phyloP scores from a whole-genome alignment of 2,329 filamentous ascomycete species.

The Podosphaera fusca region DNA sequence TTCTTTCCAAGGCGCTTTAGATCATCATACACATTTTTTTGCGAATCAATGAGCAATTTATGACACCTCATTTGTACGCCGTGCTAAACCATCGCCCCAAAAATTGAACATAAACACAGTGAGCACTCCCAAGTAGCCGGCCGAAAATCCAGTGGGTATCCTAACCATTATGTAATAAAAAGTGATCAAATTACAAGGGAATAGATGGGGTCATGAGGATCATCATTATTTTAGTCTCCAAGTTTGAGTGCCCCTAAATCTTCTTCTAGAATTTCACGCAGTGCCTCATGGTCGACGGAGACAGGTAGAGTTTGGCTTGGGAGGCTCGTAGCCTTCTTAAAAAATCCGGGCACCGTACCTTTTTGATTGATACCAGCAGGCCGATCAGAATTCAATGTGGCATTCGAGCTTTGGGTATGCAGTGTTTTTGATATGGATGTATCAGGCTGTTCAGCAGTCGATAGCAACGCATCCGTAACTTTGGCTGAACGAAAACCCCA shows the following conservation, averaged over 20 bases:
- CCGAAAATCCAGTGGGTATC: too few relatives aligned
- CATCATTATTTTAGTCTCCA: not conserved
- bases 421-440: slow-evolving; percentile 4
- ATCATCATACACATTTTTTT: too few relatives aligned
- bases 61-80: too few relatives aligned
- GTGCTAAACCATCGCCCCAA: too few relatives aligned
- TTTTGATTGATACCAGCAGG: slow-evolving; percentile 57
- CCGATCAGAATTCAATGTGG: slow-evolving; percentile 18
- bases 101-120: too few relatives aligned
- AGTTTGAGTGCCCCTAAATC: not conserved
- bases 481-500: slow-evolving; percentile 32
- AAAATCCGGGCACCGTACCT: slow-evolving; percentile 49
- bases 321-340: slow-evolving; percentile 19
- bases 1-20: too few relatives aligned
- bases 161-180: too few relatives aligned
- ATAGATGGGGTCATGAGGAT: too few relatives aligned
- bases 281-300: slow-evolving; percentile 13
- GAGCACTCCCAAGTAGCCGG: too few relatives aligned
- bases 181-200: too few relatives aligned
- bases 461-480: slow-evolving; percentile 5
- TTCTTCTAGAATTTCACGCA: slow-evolving; percentile 13
- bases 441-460: slow-evolving; percentile 1
- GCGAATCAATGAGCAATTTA: too few relatives aligned
- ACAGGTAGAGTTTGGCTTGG: slow-evolving; percentile 13
- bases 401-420: slow-evolving; percentile 5